phyloP scores from a whole-genome alignment of 352 stramenopile genomes.

The Elongisporangium undulatum region DNA sequence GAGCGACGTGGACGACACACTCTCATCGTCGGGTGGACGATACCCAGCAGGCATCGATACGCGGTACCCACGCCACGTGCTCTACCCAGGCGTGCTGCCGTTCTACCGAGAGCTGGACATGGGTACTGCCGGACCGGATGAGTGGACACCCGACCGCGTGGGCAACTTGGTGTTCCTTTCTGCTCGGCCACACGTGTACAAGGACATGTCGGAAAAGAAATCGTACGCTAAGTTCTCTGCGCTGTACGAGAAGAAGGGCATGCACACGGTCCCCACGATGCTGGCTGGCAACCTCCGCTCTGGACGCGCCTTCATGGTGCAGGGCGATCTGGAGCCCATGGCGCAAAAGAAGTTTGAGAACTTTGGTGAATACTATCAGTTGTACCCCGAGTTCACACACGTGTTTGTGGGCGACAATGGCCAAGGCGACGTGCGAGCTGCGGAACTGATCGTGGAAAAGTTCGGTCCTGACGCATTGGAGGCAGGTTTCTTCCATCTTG shows the following conservation, averaged over 20 bases:
- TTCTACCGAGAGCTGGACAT: slow-evolving; percentile 98
- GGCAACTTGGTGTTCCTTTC: slow-evolving; percentile 98
- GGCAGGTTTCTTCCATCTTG: slow-evolving; percentile 86
- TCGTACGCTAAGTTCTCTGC: slow-evolving; percentile 97
- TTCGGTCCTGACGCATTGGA: slow-evolving; percentile 65
- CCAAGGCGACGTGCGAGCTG: slow-evolving; percentile 90
- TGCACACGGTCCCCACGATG: slow-evolving; percentile 96
- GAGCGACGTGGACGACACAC: slow-evolving; percentile 98
- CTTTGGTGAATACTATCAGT: slow-evolving; percentile 92
- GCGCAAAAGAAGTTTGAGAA: slow-evolving; percentile 97
- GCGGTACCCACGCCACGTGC: slow-evolving; percentile 87
- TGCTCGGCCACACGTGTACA: slow-evolving; percentile 98
- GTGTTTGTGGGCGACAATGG: slow-evolving; percentile 99
- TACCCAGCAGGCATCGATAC: slow-evolving; percentile 96
- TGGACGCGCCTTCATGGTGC: slow-evolving; percentile 93
- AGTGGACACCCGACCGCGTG: slow-evolving; percentile 85
- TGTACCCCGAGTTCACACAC: slow-evolving; percentile 98
- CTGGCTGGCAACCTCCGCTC: slow-evolving; percentile 93
- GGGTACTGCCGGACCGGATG: slow-evolving; percentile 84
- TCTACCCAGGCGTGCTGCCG: slow-evolving; percentile 97
- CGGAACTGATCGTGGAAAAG: slow-evolving; percentile 85
- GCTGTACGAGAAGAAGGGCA: slow-evolving; percentile 87
- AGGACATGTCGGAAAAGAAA: slow-evolving; percentile 97
- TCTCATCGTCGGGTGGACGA: slow-evolving; percentile 93
- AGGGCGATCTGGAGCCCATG: slow-evolving; percentile 94